These are phyloP conservation scores for Sarocladium oryzae DNA, from an alignment of 2,329 filamentous ascomycete species.

Conservation along the genomic window DNA sequence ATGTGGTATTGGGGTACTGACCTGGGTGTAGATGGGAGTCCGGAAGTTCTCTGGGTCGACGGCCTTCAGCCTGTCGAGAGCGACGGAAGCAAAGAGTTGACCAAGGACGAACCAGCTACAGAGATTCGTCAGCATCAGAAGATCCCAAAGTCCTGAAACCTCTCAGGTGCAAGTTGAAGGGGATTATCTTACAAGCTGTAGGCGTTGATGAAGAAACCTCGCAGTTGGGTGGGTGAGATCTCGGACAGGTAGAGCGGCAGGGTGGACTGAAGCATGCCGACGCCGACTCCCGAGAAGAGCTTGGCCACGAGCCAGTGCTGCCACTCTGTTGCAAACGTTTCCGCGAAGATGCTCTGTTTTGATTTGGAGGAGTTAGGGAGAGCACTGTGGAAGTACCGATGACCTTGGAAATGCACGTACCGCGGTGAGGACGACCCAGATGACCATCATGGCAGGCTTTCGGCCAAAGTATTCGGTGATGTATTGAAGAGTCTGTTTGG, in stretches of 20 bases:
- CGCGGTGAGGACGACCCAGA: conserved; percentile 26
- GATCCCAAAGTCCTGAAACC: neutral
- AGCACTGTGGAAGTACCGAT: too few species aligned
- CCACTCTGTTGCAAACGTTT: conserved; percentile 29
- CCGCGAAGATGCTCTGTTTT: conserved; percentile 23
- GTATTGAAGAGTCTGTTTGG: conserved; percentile 24
- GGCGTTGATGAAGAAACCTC: conserved; percentile 31
- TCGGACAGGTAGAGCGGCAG: conserved; percentile 34
- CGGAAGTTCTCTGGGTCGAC: conserved; percentile 26
- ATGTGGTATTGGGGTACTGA: too few species aligned
- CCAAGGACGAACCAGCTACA: conserved; percentile 35
- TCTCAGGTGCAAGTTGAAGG: neutral
- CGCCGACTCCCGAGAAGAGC: conserved; percentile 25
- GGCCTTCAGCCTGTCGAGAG: conserved; percentile 27
- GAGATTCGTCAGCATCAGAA: neutral
- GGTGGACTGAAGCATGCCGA: conserved; percentile 33
- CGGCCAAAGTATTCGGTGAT: conserved; percentile 28
- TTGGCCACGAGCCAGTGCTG: conserved; percentile 31
- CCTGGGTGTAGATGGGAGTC: conserved; percentile 33
- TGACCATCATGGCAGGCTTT: conserved; percentile 27
- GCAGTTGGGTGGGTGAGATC: conserved; percentile 30
- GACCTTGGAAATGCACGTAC: conserved; percentile 15
- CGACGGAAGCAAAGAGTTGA: conserved; percentile 35
- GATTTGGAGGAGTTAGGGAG: too few species aligned
- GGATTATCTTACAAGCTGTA: conserved; percentile 26